Evolutionary conservation across 2,329 filamentous ascomycete species (phyloP).

Genomic region (Xylaria sp.): DNA sequence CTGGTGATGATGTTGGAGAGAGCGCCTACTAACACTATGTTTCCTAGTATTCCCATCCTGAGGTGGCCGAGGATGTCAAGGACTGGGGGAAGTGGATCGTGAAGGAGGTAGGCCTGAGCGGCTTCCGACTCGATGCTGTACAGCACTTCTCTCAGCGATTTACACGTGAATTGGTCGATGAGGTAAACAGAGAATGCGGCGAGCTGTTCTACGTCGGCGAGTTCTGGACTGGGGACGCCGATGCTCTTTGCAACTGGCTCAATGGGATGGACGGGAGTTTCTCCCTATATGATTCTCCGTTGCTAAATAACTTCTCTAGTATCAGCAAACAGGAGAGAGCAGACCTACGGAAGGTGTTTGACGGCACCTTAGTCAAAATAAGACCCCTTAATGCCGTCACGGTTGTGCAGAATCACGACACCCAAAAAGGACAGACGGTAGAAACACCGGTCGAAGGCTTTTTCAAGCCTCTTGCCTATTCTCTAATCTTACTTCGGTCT

Average conservation of each 20-base stretch:
- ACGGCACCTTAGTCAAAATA: slow-evolving; percentile 57
- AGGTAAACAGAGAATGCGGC: slow-evolving; percentile 38
- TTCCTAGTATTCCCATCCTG: slow-evolving; percentile 35
- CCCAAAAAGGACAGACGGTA: slow-evolving; percentile 47
- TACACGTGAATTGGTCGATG: slow-evolving; percentile 32
- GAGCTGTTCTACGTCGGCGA: slow-evolving; percentile 68
- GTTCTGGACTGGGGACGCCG: slow-evolving; percentile 65
- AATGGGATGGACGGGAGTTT: slow-evolving; percentile 61
- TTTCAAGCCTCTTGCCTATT: slow-evolving; percentile 74
- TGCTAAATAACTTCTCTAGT: slow-evolving; percentile 68
- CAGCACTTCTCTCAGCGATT: slow-evolving; percentile 42
- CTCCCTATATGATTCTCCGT: slow-evolving; percentile 67
- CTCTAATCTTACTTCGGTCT: slow-evolving; percentile 67
- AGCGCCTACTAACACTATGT: not conserved
- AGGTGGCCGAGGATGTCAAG: slow-evolving; percentile 37
- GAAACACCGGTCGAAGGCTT: slow-evolving; percentile 63
- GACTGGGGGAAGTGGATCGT: slow-evolving; percentile 40
- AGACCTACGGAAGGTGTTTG: slow-evolving; percentile 67
- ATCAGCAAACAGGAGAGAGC: slow-evolving; percentile 58
- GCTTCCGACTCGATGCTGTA: slow-evolving; percentile 41
- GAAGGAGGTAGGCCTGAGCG: slow-evolving; percentile 35
- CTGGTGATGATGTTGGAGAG: slow-evolving; percentile 20
- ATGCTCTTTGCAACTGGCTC: slow-evolving; percentile 60
- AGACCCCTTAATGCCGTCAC: slow-evolving; percentile 50
- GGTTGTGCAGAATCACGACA: slow-evolving; percentile 74